Percentiles rank a stretch among this genome's conserved stretches.
These are phyloP conservation scores for Aeschynomene evenia DNA, from an alignment of 306 rosid species.

Conservation along the genomic window DNA sequence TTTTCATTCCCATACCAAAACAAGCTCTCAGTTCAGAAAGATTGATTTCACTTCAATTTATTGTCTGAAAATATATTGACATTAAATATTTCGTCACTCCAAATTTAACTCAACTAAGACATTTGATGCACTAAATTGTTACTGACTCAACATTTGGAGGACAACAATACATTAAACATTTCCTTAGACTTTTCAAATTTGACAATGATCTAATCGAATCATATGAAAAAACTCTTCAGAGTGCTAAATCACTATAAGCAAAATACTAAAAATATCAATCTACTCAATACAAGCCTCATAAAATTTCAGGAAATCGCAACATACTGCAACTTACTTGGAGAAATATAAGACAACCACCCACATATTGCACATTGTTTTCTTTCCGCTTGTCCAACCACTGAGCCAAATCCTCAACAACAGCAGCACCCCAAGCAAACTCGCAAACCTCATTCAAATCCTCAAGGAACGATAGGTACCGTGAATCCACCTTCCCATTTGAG, in stretches of 20 bases:
- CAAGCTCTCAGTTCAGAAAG: not conserved
- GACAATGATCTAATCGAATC: not conserved
- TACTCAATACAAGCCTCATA: not conserved
- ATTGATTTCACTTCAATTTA: not conserved
- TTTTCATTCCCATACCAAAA: not conserved
- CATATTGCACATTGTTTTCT: conserved; percentile 42
- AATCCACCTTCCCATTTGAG: conserved; percentile 45
- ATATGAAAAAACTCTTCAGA: not conserved
- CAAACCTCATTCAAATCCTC: conserved; percentile 32
- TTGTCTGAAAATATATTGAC: not conserved
- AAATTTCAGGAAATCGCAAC: not conserved
- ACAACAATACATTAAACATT: not conserved
- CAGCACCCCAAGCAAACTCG: conserved; percentile 45
- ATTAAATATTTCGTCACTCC: not conserved
- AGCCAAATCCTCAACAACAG: conserved; percentile 43
- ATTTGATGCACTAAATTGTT: not conserved
- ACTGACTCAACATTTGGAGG: not conserved
- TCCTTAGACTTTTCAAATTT: not conserved
- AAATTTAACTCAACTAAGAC: not conserved
- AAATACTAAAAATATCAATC: not conserved
- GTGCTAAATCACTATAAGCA: not conserved
- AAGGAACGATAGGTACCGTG: conserved; percentile 41
- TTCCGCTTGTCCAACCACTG: conserved; percentile 50
- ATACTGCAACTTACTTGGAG: conserved; percentile 46
- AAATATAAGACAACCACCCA: conserved; percentile 53